Evolutionary conservation across 2,329 filamentous ascomycete genomes (phyloP).

Genomic region (Diaporthe caulivora): DNA sequence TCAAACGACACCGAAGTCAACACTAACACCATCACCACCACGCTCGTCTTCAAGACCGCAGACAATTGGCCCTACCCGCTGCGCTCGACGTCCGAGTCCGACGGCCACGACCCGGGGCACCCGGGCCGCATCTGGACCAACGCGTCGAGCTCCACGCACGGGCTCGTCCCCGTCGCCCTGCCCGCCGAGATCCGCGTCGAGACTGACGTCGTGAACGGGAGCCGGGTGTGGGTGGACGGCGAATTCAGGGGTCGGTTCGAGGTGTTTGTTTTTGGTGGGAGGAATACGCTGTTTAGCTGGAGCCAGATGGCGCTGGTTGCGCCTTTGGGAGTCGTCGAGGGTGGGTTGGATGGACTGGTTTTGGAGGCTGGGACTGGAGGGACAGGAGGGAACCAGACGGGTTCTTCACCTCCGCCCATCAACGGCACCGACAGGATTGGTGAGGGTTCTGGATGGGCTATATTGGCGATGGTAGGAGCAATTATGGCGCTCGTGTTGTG

Average conservation of each 20-base stretch:
- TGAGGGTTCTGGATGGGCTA: background rate
- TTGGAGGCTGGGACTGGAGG: conserved; percentile 14
- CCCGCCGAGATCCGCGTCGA: conserved; percentile 54
- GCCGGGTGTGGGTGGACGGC: conserved; percentile 61
- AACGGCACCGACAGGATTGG: background rate
- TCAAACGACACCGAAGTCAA: conserved; percentile 39
- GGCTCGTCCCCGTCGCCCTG: conserved; percentile 50
- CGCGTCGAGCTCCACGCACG: conserved; percentile 58
- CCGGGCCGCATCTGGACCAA: conserved; percentile 67
- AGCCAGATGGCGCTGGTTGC: conserved; percentile 69
- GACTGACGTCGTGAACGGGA: conserved; percentile 60
- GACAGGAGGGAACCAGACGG: background rate
- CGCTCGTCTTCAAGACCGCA: conserved; percentile 54
- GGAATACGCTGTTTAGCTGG: conserved; percentile 65
- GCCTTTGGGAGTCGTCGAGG: conserved; percentile 10
- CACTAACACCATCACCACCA: background rate
- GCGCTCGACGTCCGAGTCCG: conserved; percentile 55
- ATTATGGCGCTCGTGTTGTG: background rate
- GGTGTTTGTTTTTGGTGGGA: conserved; percentile 66
- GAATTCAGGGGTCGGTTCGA: conserved; percentile 63
- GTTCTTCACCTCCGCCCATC: too few relatives aligned
- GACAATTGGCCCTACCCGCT: conserved; percentile 63
- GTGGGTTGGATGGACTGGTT: background rate
- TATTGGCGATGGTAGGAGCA: background rate
- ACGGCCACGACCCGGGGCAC: conserved; percentile 60